Conservation (phyloP, 495 filamentous ascomycete genomes). For the Daldinia concentrica region DNA sequence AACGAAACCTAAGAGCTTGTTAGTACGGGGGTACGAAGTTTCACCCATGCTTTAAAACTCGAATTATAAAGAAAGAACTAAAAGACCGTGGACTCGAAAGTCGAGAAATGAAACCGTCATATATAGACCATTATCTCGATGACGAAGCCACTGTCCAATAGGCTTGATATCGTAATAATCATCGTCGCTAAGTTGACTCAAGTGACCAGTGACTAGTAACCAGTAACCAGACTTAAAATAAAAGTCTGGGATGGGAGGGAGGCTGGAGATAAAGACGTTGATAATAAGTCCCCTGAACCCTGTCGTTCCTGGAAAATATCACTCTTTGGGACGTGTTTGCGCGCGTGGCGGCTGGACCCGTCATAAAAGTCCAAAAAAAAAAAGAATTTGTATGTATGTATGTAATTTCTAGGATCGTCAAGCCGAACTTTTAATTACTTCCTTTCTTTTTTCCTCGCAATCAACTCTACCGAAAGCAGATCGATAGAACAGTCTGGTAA, state of each 20-base stretch:
- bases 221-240: not conserved
- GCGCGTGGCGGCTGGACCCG: conserved; percentile 40
- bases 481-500: conserved; percentile 3
- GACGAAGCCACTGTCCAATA: not conserved
- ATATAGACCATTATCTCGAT: not conserved
- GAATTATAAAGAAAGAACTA: not conserved
- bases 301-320: conserved; percentile 38
- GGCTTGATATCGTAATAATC: not conserved
- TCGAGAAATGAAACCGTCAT: not conserved
- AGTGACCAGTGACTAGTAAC: not conserved
- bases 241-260: conserved; percentile 3
- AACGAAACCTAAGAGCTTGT: not conserved
- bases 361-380: conserved; percentile 21
- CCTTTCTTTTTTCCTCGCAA: conserved; percentile 22
- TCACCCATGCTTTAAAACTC: not conserved
- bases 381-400: conserved; percentile 7
- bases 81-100: not conserved
- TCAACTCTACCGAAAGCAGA: not conserved
- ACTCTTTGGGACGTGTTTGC: conserved; percentile 43
- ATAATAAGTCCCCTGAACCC: conserved; percentile 37
- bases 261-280: conserved; percentile 35
- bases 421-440: conserved; percentile 22
- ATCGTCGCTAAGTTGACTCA: not conserved
- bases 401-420: conserved; percentile 25
- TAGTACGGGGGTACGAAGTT: not conserved